These are phyloP conservation scores for Mesembryanthemum crystallinum DNA, from an alignment of 148 eudicot genomes.

Conservation along the genomic window DNA sequence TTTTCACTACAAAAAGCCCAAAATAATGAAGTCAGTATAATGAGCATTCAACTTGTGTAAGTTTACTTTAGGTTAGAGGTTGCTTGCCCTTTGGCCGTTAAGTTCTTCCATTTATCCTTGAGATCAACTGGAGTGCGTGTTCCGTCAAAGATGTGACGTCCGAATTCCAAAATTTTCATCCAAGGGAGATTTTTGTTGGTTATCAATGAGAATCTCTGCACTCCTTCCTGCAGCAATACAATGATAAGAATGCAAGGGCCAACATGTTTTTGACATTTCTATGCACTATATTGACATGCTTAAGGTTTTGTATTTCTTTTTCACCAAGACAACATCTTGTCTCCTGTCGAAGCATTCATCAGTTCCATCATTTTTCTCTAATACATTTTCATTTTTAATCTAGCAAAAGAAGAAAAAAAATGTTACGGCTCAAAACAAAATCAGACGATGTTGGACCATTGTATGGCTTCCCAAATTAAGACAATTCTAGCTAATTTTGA, in stretches of 20 bases:
- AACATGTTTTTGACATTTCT: neutral
- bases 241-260: constrained; percentile 6
- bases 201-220: constrained; percentile 35
- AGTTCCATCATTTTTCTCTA: neutral
- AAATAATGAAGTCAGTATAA: neutral
- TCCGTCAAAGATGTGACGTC: constrained; percentile 53
- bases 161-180: constrained; percentile 59
- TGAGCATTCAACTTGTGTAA: neutral
- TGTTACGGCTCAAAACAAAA: neutral
- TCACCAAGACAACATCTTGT: neutral
- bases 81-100: neutral
- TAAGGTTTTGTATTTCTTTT: neutral
- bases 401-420: no score
- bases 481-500: neutral
- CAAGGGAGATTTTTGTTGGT: constrained; percentile 59
- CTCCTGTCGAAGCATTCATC: neutral
- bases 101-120: constrained; percentile 69
- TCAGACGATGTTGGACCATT: neutral
- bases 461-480: neutral
- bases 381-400: neutral
- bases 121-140: constrained; percentile 66
- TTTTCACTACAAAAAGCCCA: neutral
- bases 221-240: constrained; percentile 55
- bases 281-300: neutral
- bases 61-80: neutral